A percentile compares a stretch with the other conserved stretches of the same genome.
Conservation (phyloP, 768 basidiomycete species). For the Boletus eberwhitei region DNA sequence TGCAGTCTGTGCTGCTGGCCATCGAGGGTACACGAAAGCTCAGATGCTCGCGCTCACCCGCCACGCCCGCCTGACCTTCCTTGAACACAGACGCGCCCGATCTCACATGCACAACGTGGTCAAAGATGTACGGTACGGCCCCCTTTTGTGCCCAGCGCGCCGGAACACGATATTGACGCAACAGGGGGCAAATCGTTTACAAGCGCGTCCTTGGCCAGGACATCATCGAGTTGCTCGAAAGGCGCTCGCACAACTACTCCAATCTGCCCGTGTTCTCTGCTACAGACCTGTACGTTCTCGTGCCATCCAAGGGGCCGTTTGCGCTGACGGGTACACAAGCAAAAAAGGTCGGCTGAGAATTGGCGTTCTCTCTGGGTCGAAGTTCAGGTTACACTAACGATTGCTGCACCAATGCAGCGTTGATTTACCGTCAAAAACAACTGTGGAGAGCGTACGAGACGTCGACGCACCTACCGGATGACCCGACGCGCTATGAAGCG, state of each 20-base stretch:
- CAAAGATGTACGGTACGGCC: slow-evolving; percentile 18
- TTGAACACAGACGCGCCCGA: slow-evolving; percentile 2
- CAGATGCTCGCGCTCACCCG: not conserved
- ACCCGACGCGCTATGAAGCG: slow-evolving; percentile 3
- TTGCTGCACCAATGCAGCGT: slow-evolving; percentile 15
- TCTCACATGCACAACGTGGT: slow-evolving; percentile 18
- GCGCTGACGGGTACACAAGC: not conserved
- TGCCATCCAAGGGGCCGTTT: not conserved
- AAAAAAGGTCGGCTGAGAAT: slow-evolving; percentile 21
- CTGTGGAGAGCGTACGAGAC: slow-evolving; percentile 9
- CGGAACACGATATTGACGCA: not conserved
- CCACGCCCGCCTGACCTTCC: too few relatives aligned
- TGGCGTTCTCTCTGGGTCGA: slow-evolving; percentile 4
- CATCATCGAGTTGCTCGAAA: slow-evolving; percentile 51
- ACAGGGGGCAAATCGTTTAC: slow-evolving; percentile 9
- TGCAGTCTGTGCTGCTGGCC: not conserved
- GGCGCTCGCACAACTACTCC: slow-evolving; percentile 51
- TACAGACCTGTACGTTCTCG: slow-evolving; percentile 5
- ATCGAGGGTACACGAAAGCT: not conserved
- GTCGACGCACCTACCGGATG: not conserved
- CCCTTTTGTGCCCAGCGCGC: not conserved
- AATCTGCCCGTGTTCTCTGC: slow-evolving; percentile 3
- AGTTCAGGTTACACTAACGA: slow-evolving; percentile 21
- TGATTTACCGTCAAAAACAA: slow-evolving; percentile 15
- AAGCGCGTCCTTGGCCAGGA: slow-evolving; percentile 37